Conservation (phyloP, 768 basidiomycete species). For the Cyclocybe aegerita region DNA sequence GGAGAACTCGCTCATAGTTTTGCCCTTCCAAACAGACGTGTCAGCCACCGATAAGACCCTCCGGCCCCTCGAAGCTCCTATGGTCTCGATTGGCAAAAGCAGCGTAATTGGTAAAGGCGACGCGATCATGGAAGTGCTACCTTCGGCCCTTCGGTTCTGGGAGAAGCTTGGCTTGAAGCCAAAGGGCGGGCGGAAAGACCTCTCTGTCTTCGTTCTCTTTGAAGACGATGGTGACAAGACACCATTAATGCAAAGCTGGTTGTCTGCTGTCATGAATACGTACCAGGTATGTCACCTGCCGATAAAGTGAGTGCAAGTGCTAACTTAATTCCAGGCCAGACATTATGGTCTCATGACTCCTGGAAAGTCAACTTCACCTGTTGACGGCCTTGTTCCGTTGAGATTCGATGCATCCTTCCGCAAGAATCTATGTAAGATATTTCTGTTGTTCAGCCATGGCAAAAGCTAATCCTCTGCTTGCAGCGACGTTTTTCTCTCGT, state of each 20-base stretch:
- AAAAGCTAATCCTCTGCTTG: constrained; percentile 3
- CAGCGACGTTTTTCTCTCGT: constrained; percentile 51
- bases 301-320: no score
- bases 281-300: constrained; percentile 53
- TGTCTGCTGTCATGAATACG: constrained; percentile 46
- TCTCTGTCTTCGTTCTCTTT: constrained; percentile 65
- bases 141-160: constrained; percentile 80
- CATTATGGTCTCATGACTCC: constrained; percentile 57
- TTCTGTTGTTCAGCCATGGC: not conserved
- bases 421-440: constrained; percentile 56
- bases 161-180: constrained; percentile 79
- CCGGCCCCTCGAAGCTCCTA: constrained; percentile 47
- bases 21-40: no score
- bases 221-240: constrained; percentile 57
- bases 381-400: constrained; percentile 60
- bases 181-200: constrained; percentile 67
- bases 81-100: constrained; percentile 65
- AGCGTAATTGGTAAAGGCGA: constrained; percentile 65
- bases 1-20: no score
- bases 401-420: constrained; percentile 67
- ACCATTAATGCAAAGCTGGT: constrained; percentile 51
- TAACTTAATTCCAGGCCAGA: constrained; percentile 43
- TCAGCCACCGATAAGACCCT: not conserved
- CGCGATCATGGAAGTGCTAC: constrained; percentile 64
- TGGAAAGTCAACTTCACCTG: constrained; percentile 47